Percentiles rank a stretch among this genome's conserved stretches.
Evolutionary conservation across 75 land plant genomes (phyloP).

Genomic region (Larix kaempferi): DNA sequence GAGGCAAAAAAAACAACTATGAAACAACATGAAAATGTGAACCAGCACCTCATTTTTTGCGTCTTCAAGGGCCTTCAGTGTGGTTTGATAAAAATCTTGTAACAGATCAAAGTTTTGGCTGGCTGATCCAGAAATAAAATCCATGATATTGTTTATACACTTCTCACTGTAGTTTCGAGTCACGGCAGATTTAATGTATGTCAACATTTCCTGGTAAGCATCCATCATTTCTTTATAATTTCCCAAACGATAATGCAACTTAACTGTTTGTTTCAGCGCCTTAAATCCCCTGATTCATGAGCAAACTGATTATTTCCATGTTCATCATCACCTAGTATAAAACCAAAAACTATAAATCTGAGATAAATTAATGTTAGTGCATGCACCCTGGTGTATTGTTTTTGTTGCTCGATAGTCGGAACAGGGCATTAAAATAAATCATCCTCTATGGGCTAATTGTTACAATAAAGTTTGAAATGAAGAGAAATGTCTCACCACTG

Average conservation of each 20-base stretch:
- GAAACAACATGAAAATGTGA: background rate
- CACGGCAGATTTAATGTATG: constrained; percentile 96
- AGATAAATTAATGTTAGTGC: background rate
- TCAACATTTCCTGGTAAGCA: constrained; percentile 92
- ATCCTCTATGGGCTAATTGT: background rate
- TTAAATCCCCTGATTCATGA: constrained; percentile 86
- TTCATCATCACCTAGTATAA: background rate
- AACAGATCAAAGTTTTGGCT: constrained; percentile 79
- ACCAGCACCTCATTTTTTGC: constrained; percentile 89
- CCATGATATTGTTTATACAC: constrained; percentile 94
- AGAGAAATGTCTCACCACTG: constrained; percentile 66
- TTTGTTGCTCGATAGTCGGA: background rate
- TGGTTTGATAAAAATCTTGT: constrained; percentile 91
- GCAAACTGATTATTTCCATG: background rate
- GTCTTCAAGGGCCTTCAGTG: constrained; percentile 93
- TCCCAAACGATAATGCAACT: constrained; percentile 87
- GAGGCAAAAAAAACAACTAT: background rate
- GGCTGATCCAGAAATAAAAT: constrained; percentile 91
- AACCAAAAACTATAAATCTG: background rate
- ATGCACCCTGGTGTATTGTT: background rate
- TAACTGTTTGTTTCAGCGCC: constrained; percentile 96
- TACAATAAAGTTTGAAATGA: background rate
- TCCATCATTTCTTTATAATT: constrained; percentile 95
- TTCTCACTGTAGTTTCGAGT: constrained; percentile 98
- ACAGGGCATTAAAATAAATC: background rate